Base-by-base conservation (phyloP, 305 asterid species). In the Nicotiana rustica region DNA sequence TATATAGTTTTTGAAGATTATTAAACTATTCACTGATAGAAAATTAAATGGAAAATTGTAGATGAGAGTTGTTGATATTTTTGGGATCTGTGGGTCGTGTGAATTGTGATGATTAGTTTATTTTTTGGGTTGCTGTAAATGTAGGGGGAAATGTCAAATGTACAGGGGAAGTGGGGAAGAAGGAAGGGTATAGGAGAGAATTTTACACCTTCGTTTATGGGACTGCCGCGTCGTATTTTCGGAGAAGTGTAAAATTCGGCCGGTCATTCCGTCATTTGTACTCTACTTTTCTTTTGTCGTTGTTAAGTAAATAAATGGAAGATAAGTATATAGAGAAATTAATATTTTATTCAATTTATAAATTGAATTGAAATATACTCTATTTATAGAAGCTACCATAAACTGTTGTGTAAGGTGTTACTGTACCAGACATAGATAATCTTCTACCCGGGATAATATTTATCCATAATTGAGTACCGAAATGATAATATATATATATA, bases 141-240 rank as follows among this genome's bases (percentile, higher is more conserved):
- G 41, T 4, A 10, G 10, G 13, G 18, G 79, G 4, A 31, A 33
- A 33, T 52, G 17, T 52, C 17, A 76, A 76, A 52, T 55, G 66
- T 76, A 75, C 65, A 75, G 80, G 29, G 47, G 79, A 75, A 14
- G 41, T 75, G 17, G 80, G 80, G 80, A 76, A 76, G 80, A 55
- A 52, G 66, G 80, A 52, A 52, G 49, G 66, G 80, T 52, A 21
- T 49, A 21, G 77, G 59, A 6, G 38, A 29, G 4, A 0, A 64
- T 25, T 64, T 64, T 64, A 61, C 67, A 10, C 25, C 69, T 64
- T 62, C 25, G 36, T 64, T 64, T 64, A 12, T 64, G 7, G 12
- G n/a, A 25, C 29, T 25, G 38, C 69, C 69, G 7, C 69, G n/a
- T 64, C 1, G n/a, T 21, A 62, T 10, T 64, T 64, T 61, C 1